These are phyloP conservation scores for Chionographis japonica DNA, from an alignment of 106 monocot genomes.

Conservation along the genomic window DNA sequence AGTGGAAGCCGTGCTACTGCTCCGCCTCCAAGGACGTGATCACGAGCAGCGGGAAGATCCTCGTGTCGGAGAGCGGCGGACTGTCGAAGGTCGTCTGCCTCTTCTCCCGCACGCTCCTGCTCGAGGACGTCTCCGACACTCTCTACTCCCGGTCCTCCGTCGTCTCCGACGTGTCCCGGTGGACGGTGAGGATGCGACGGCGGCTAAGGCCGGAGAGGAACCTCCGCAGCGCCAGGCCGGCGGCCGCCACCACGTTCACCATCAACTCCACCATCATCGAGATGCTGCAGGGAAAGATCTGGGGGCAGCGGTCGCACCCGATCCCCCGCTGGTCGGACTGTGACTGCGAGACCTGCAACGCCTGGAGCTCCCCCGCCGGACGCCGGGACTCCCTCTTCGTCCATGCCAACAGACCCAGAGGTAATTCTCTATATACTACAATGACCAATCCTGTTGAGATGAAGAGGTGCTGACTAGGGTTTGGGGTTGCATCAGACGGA, in stretches of 20 bases:
- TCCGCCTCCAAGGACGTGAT: neutral
- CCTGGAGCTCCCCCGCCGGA: slow-evolving; percentile 17
- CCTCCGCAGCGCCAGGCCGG: neutral
- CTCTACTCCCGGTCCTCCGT: slow-evolving; percentile 34
- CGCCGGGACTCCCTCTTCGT: slow-evolving; percentile 16
- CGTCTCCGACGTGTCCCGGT: slow-evolving; percentile 21
- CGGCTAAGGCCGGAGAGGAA: neutral
- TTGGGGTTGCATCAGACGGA: no score
- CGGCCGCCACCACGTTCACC: slow-evolving; percentile 1
- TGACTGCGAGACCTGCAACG: slow-evolving; percentile 34
- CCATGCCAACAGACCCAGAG: slow-evolving; percentile 23
- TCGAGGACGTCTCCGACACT: slow-evolving; percentile 41
- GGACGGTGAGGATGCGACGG: slow-evolving; percentile 15
- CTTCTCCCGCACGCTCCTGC: slow-evolving; percentile 28
- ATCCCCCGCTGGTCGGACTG: slow-evolving; percentile 59
- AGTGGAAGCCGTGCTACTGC: slow-evolving; percentile 11
- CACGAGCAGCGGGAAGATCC: slow-evolving; percentile 20
- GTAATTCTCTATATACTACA: neutral
- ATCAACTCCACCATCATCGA: slow-evolving; percentile 6
- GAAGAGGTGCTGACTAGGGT: no score
- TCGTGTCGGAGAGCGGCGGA: slow-evolving; percentile 2
- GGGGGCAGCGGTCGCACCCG: slow-evolving; percentile 11
- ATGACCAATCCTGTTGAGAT: no score
- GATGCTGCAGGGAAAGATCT: slow-evolving; percentile 2
- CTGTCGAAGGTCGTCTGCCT: slow-evolving; percentile 6